Conservation (phyloP, 177 flowering plant species). For the Telopea speciosissima region DNA sequence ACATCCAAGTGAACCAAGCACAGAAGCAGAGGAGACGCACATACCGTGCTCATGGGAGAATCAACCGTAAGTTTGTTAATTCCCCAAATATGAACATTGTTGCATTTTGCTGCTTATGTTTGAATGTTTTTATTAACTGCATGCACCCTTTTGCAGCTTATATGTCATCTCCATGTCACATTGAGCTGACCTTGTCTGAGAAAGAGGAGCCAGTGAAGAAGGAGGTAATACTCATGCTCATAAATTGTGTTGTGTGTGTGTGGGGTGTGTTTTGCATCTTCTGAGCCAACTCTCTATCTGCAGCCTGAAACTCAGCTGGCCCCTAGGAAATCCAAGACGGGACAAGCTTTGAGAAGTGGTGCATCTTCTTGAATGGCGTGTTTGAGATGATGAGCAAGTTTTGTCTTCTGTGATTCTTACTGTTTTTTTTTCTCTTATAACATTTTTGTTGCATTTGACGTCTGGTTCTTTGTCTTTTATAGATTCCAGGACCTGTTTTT, state of each 20-base stretch:
- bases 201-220: conserved; percentile 84
- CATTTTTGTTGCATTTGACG: not conserved
- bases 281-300: conserved; percentile 6
- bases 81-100: not conserved
- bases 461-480: not conserved
- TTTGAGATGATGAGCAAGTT: not conserved
- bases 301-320: conserved; percentile 71
- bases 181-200: conserved; percentile 78
- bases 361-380: conserved; percentile 27
- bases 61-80: conserved; percentile 31
- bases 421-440: not conserved
- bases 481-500: not conserved
- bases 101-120: not conserved
- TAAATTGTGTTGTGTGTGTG: not conserved
- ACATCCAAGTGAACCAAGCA: conserved; percentile 46
- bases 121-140: too few species aligned
- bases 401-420: too few species aligned
- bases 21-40: conserved; percentile 40
- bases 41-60: conserved; percentile 40
- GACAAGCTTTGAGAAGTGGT: conserved; percentile 43
- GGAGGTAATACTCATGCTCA: conserved; percentile 45
- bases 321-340: conserved; percentile 46
- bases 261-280: not conserved
- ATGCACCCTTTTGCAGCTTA: conserved; percentile 48
- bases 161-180: conserved; percentile 90